phyloP scores from a whole-genome alignment of 192 early-diverging fungal species.

The Fimicolochytrium jonesii region DNA sequence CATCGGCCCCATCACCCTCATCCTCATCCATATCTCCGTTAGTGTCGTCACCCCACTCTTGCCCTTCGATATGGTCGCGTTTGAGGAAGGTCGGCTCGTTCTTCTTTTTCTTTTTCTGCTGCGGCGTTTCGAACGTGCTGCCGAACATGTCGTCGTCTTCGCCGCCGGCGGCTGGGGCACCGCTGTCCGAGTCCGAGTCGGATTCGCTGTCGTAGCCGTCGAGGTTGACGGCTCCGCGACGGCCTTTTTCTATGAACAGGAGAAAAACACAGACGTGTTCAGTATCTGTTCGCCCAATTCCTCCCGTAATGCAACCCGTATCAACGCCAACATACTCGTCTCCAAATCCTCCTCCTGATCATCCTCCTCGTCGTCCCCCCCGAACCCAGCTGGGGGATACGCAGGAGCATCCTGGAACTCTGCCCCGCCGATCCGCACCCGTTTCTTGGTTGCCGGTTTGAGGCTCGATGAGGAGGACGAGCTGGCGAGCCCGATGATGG shows the following conservation, averaged over 20 bases:
- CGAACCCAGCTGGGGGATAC: neutral
- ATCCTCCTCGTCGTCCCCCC: conserved; percentile 26
- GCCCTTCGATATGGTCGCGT: conserved; percentile 23
- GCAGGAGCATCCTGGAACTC: conserved; percentile 8
- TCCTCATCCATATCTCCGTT: conserved; percentile 19
- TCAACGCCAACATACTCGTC: conserved; percentile 6
- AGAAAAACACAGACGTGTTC: neutral
- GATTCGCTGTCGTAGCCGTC: conserved; percentile 35
- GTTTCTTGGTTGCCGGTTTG: conserved; percentile 18
- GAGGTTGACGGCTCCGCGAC: conserved; percentile 23
- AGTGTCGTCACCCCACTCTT: conserved; percentile 17
- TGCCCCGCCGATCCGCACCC: conserved; percentile 23
- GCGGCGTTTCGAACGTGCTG: neutral
- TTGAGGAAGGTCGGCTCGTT: neutral
- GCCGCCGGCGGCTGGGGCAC: neutral
- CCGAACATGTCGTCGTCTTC: conserved; percentile 44
- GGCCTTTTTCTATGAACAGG: neutral
- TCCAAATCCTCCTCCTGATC: conserved; percentile 36
- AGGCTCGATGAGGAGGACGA: too few species aligned
- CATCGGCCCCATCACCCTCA: conserved; percentile 25
- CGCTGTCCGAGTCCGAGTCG: conserved; percentile 29
- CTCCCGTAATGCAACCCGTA: neutral
- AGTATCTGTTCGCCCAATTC: neutral
- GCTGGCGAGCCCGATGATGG: too few species aligned
- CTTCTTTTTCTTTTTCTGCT: conserved; percentile 8